Conservation (phyloP, 1,284 basidiomycete genomes). For the Golubevia sp. region DNA sequence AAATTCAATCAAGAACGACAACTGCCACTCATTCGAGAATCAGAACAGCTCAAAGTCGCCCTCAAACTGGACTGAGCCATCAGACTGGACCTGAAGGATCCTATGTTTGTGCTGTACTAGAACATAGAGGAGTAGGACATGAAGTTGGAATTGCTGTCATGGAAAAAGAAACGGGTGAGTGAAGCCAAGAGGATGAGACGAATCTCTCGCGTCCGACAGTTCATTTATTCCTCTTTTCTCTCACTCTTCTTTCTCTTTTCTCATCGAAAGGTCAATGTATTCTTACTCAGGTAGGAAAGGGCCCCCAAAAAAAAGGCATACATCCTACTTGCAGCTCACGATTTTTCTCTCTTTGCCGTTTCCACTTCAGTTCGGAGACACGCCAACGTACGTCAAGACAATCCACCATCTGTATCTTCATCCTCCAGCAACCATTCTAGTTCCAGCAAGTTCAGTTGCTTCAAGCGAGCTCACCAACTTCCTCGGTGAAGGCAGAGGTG, state of each 20-base stretch:
- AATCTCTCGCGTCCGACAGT: background rate
- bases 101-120: constrained; percentile 22
- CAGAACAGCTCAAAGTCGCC: constrained; percentile 1
- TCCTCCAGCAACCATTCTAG: constrained; percentile 72
- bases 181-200: constrained; percentile 46
- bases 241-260: constrained; percentile 44
- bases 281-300: constrained; percentile 17
- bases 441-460: constrained; percentile 64
- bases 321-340: constrained; percentile 20
- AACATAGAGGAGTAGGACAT: constrained; percentile 68
- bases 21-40: background rate
- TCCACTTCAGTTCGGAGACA: constrained; percentile 64
- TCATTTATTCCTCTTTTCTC: background rate
- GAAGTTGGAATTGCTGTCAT: constrained; percentile 84
- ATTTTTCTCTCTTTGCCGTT: background rate
- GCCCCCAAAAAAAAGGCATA: constrained; percentile 12
- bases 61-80: background rate
- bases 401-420: constrained; percentile 82
- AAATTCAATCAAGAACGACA: background rate
- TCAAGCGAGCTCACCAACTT: constrained; percentile 56
- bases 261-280: constrained; percentile 69
- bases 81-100: background rate
- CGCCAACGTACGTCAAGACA: constrained; percentile 76
- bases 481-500: constrained; percentile 60
- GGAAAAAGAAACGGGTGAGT: constrained; percentile 77